Base-by-base conservation (phyloP, 345 rosid species). In the Cardamine resedifolia region DNA sequence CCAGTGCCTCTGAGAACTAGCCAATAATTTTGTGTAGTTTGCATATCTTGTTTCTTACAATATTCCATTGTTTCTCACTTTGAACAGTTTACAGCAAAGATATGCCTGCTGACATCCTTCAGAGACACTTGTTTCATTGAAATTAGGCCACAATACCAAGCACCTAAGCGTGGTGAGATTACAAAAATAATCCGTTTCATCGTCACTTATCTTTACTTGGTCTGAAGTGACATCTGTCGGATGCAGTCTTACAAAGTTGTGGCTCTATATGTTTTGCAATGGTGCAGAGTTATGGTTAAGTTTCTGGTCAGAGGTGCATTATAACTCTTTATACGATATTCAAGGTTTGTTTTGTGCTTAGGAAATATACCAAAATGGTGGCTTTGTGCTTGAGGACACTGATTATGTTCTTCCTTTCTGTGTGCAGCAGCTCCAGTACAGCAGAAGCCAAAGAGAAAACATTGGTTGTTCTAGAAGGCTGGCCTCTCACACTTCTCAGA, bases 231-330 rank as follows among this genome's bases (percentile, higher is more conserved):
- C 44, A 39, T 55, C 3, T 55, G 64, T 52, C 4, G 3, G 19
- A 47, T 64, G 60, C 12, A 66, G n/a, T 62, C 64, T 69, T 69
- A 69, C 19, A 41, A 20, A 60, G 36, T 53, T 55, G 18, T 63
- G 74, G 27, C 33, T 51, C 14, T 48, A 24, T 31, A 39, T 74
- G 23, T 53, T 53, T 59, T 67, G 52, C 3, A 63, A 68, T 71
- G 50, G 52, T 83, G 89, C 95, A 94, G 98, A 84, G 82, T 73
- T 94, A 72, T 94, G 98, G 98, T 84, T 94, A 73, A 94, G 97
- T 77, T 94, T 94, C 82, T 94, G 98, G 98, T 89, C 95, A 11
- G 97, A 94, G 84, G 97, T 94, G 49, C 98, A 94, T 70, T 94
- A 91, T 77, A 94, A 94, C 82, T 94, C 97, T n/a, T 83, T 94